These are phyloP conservation scores for Sporobolus alterniflorus DNA, from an alignment of 202 grass and related monocot genomes.

Conservation along the genomic window DNA sequence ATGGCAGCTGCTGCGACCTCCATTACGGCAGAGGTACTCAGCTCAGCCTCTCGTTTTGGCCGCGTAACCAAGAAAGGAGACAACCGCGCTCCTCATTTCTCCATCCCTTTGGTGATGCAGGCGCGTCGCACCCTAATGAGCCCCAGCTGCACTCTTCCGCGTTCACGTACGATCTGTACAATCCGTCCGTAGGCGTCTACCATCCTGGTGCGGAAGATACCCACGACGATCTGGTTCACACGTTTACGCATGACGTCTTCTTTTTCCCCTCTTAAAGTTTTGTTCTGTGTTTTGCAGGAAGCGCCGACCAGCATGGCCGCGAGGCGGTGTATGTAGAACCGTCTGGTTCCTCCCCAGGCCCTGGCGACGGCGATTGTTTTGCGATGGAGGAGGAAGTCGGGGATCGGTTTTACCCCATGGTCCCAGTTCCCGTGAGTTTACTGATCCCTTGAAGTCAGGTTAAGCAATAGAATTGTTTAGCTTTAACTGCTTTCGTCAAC, in stretches of 20 bases:
- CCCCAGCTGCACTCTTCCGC: constrained; percentile 66
- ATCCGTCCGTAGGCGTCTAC: constrained; percentile 78
- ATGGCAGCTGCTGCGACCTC: constrained; percentile 57
- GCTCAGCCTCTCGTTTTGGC: constrained; percentile 24
- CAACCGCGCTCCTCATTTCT: constrained; percentile 28
- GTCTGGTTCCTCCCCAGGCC: constrained; percentile 66
- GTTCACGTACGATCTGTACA: constrained; percentile 60
- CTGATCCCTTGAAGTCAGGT: constrained; percentile 43
- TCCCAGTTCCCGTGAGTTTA: constrained; percentile 86
- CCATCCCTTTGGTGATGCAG: constrained; percentile 54
- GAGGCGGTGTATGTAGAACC: constrained; percentile 54
- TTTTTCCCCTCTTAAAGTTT: not conserved
- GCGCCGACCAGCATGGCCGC: constrained; percentile 50
- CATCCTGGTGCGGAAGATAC: constrained; percentile 64
- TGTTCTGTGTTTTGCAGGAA: constrained; percentile 47
- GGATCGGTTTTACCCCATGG: constrained; percentile 87
- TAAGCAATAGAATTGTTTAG: constrained; percentile 36
- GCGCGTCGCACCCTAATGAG: constrained; percentile 71
- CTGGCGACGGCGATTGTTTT: constrained; percentile 48
- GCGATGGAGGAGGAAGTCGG: constrained; percentile 90
- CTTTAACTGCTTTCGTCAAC: constrained; percentile 2
- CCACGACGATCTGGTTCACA: constrained; percentile 14
- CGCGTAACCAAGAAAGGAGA: not conserved
- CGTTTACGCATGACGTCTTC: not conserved
- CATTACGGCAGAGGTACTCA: constrained; percentile 68